phyloP scores from a whole-genome alignment of 495 filamentous ascomycete species.

The Aspergillus sclerotiicarbonarius region DNA sequence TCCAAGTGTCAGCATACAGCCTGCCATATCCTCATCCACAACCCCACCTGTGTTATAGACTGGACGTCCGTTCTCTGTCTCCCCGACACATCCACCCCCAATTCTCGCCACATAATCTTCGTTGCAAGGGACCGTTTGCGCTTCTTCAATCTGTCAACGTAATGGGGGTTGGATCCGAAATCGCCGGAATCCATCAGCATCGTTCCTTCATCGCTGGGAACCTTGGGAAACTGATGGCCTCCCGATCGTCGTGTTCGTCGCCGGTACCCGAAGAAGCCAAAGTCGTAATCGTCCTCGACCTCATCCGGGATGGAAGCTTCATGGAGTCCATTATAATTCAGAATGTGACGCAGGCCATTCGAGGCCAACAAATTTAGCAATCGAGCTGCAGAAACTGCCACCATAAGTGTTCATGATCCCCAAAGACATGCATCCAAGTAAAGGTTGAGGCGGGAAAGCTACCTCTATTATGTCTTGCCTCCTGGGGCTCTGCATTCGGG shows the following conservation, averaged over 20 bases:
- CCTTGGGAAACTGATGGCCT: conserved; percentile 61
- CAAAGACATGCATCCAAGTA: too few species aligned
- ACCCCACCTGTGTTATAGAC: conserved; percentile 63
- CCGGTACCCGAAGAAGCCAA: conserved; percentile 24
- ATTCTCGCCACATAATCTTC: conserved; percentile 73
- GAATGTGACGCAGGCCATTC: conserved; percentile 37
- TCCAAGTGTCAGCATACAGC: conserved; percentile 9
- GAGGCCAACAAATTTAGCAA: conserved; percentile 38
- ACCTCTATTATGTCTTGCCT: conserved; percentile 26
- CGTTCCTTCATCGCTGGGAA: conserved; percentile 72
- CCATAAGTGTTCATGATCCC: conserved; percentile 10
- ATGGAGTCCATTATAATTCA: conserved; percentile 33
- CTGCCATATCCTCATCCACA: not conserved
- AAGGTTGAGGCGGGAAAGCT: conserved; percentile 4
- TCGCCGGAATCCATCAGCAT: conserved; percentile 75
- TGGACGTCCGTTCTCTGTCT: conserved; percentile 55
- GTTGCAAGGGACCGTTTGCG: conserved; percentile 61
- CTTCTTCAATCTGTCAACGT: conserved; percentile 47
- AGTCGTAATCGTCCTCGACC: conserved; percentile 30
- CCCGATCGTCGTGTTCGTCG: conserved; percentile 22
- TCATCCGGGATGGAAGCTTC: conserved; percentile 16
- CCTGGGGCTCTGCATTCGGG: conserved; percentile 42
- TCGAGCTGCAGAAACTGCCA: conserved; percentile 29
- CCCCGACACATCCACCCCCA: conserved; percentile 59
- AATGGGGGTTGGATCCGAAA: conserved; percentile 65